phyloP scores from a whole-genome alignment of 2,329 filamentous ascomycete species.

The Dothistroma septosporum region DNA sequence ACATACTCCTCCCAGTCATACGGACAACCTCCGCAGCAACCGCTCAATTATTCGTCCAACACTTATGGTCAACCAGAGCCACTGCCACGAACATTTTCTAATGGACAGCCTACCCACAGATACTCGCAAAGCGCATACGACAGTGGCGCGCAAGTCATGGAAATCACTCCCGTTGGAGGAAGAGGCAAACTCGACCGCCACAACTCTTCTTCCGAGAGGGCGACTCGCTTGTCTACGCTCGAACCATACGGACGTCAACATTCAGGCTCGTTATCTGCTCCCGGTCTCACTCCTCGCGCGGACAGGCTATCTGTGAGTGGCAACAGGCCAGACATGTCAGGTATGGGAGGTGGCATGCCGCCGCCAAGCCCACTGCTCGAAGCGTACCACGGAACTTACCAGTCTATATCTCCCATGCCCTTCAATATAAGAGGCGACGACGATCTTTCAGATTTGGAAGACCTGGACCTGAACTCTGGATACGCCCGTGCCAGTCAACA shows the following conservation, averaged over 20 bases:
- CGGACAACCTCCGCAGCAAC: conserved; percentile 13
- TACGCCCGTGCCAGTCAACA: conserved; percentile 8
- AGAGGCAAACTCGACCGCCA: conserved; percentile 19
- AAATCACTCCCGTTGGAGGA: conserved; percentile 39
- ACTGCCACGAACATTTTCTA: conserved; percentile 21
- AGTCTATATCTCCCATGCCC: conserved; percentile 91
- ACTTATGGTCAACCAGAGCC: conserved; percentile 20
- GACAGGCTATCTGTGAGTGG: conserved; percentile 47
- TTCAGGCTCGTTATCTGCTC: conserved; percentile 8
- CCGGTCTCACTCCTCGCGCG: conserved; percentile 41
- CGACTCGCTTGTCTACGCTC: conserved; percentile 16
- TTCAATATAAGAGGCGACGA: conserved; percentile 64
- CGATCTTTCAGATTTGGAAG: conserved; percentile 50
- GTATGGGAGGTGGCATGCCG: conserved; percentile 44
- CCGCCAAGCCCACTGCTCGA: conserved; percentile 83
- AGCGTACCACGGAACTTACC: conserved; percentile 89
- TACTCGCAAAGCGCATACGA: conserved; percentile 24
- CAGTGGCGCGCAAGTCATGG: conserved; percentile 36
- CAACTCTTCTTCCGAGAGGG: conserved; percentile 17
- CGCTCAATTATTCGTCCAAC: conserved; percentile 15
- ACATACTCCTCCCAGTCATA: conserved; percentile 17
- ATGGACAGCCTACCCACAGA: conserved; percentile 3
- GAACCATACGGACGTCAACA: conserved; percentile 11
- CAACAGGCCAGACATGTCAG: conserved; percentile 40
- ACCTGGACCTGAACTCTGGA: conserved; percentile 40